Evolutionary conservation across 257 asterid species (phyloP), one percentile per base, ranked within the genome.

Genomic region (Scutellaria galericulata): DNA sequence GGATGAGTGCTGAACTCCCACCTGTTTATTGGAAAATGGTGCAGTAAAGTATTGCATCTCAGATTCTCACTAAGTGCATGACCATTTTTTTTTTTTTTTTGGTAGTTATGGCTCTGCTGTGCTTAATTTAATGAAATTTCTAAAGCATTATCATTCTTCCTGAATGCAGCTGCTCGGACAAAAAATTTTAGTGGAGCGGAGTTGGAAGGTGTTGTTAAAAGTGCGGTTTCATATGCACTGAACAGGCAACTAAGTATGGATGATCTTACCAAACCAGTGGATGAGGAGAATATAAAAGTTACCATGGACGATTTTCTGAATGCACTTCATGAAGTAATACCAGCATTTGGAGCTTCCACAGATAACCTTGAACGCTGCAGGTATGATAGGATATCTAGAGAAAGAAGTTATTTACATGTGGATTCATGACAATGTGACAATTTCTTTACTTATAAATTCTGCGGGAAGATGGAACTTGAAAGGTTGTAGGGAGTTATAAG

Each of bases 291-390:
- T 70, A 91, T 94, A 71, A 94, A 92, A 81, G 89, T 94, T 73
- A 88, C 96, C 13, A 94, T 94, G 99, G 88, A 82, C 31, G 99
- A 94, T 81, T 94, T 94, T 79, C 72, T 88, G 78, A 77, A 86
- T 71, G 99, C 97, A 66, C 81, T 94, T 72, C 86, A 68, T 0
- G 97, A 94, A 84, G 96, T 94, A 64, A 80, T 76, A 73, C 97
- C 99, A 72, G 97, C 99, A 64, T 94, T 94, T 82, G 99, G 99
- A 78, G 99, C 99, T 75, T 94, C 99, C 24, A 91, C 97, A n/a
- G 97, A 88, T 83, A 92, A 89, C 81, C 99, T 94, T 78, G 97
- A 91, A 50, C 97, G 97, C 41, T 90, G 96, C 96, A 95, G 98
- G 99, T 90, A 79, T 70, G 80, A 75, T 59, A 68, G 77, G 68